Evolutionary conservation across 78 protist species (phyloP).

Genomic region (Dictyostelium capitatum): DNA sequence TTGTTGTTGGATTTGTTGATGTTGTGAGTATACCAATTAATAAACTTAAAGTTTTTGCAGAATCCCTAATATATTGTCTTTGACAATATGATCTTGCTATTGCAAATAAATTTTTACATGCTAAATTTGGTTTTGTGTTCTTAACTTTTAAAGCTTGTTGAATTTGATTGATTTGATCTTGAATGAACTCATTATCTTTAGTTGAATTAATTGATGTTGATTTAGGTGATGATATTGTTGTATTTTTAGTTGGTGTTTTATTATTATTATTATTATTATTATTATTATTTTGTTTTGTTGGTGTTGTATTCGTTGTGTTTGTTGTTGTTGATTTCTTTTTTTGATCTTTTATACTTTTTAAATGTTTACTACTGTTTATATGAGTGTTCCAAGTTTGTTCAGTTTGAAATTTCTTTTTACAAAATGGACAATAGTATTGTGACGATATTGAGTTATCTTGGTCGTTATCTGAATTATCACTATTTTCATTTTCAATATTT

Average conservation of each 20-base stretch:
- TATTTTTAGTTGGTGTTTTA: neutral
- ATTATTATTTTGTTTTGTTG: constrained; percentile 22
- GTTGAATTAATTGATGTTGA: neutral
- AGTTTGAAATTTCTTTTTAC: constrained; percentile 74
- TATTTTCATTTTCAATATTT: neutral
- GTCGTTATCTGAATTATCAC: neutral
- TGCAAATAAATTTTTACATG: constrained; percentile 49
- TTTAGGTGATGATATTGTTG: neutral
- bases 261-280: no score
- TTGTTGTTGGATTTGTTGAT: neutral
- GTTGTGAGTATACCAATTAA: neutral
- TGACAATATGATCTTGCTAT: constrained; percentile 42
- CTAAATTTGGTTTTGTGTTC: constrained; percentile 42
- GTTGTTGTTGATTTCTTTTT: constrained; percentile 19
- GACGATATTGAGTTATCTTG: neutral
- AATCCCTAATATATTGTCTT: constrained; percentile 41
- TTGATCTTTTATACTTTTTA: constrained; percentile 45
- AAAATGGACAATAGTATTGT: constrained; percentile 37
- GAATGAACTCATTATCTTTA: neutral
- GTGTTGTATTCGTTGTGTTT: neutral
- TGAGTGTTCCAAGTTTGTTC: constrained; percentile 69
- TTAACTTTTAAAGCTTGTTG: constrained; percentile 18
- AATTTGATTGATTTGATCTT: constrained; percentile 16
- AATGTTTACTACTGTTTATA: constrained; percentile 45
- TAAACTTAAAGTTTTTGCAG: constrained; percentile 31